Evolutionary conservation across 2,329 filamentous ascomycete species (phyloP).

Genomic region (Trichoderma sp.): DNA sequence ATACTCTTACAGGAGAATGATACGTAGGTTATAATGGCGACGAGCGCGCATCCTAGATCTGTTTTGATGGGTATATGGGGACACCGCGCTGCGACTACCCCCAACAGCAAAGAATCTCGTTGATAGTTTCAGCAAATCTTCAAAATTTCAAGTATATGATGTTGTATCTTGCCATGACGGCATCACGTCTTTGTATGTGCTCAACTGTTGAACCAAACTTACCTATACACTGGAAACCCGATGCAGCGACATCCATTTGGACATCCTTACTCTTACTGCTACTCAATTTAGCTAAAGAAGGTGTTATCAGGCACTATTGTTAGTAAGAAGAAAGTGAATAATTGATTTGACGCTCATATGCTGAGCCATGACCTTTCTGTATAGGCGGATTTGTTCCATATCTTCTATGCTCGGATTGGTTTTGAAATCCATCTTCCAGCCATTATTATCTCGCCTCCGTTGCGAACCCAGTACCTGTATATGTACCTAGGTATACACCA

Average conservation of each 20-base stretch:
- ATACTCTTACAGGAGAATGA: not conserved
- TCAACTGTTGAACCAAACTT: too few relatives aligned
- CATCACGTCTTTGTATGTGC: too few relatives aligned
- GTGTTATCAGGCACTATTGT: not conserved
- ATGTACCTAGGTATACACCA: not conserved
- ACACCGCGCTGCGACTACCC: not conserved
- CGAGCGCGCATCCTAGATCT: not conserved
- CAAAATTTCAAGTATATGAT: not conserved
- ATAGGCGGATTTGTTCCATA: not conserved
- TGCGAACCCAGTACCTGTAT: not conserved
- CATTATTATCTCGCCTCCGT: not conserved
- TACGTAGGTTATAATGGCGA: not conserved
- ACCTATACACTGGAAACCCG: not conserved
- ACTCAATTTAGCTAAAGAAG: too few relatives aligned
- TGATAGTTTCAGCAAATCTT: not conserved
- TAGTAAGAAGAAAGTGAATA: not conserved
- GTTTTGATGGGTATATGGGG: not conserved
- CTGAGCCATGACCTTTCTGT: not conserved
- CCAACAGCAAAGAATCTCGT: not conserved
- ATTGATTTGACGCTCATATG: not conserved
- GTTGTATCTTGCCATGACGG: not conserved
- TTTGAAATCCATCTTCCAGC: not conserved
- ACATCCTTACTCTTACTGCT: not conserved
- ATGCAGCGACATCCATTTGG: not conserved
- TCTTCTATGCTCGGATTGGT: not conserved